phyloP scores from a whole-genome alignment of 176 grass and related monocot species.

The Tillandsia fasciculata region DNA sequence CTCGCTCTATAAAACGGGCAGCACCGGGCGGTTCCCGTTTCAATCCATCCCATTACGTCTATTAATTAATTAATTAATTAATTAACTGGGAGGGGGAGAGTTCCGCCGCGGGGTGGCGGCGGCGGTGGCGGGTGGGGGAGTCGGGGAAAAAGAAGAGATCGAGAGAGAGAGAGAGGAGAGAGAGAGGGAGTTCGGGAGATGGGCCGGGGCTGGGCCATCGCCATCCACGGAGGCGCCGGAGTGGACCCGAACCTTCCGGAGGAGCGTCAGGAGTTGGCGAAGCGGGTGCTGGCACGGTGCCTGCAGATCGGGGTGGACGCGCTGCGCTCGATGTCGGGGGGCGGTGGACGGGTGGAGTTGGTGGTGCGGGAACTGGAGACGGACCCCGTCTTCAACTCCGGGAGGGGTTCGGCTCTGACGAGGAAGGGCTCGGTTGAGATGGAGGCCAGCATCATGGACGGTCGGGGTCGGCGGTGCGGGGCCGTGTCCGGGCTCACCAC shows the following conservation, averaged over 20 bases:
- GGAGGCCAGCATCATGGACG: slow-evolving; percentile 99
- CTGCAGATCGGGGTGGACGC: slow-evolving; percentile 46
- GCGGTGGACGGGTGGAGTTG: slow-evolving; percentile 61
- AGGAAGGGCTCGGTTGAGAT: slow-evolving; percentile 79
- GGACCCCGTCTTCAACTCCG: slow-evolving; percentile 86
- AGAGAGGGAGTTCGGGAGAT: slow-evolving; percentile 10
- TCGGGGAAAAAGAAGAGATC: background rate
- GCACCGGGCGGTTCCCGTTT: background rate
- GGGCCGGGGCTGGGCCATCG: slow-evolving; percentile 71
- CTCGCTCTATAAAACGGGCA: background rate
- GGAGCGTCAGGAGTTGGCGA: slow-evolving; percentile 56
- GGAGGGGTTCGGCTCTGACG: slow-evolving; percentile 72
- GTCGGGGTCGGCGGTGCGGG: slow-evolving; percentile 60
- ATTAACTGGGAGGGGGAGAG: too few relatives aligned
- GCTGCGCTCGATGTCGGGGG: slow-evolving; percentile 4
- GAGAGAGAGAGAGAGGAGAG: too few relatives aligned
- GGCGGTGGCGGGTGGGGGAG: too few relatives aligned
- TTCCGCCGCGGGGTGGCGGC: too few relatives aligned
- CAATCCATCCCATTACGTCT: background rate
- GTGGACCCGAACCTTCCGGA: slow-evolving; percentile 79
- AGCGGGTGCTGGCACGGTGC: slow-evolving; percentile 63
- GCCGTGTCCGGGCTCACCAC: slow-evolving; percentile 84
- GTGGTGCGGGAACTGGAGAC: slow-evolving; percentile 82
- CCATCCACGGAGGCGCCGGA: slow-evolving; percentile 82
- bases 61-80: background rate